Base-by-base conservation (phyloP, 2,329 filamentous ascomycete species). In the Beauveria sp. region DNA sequence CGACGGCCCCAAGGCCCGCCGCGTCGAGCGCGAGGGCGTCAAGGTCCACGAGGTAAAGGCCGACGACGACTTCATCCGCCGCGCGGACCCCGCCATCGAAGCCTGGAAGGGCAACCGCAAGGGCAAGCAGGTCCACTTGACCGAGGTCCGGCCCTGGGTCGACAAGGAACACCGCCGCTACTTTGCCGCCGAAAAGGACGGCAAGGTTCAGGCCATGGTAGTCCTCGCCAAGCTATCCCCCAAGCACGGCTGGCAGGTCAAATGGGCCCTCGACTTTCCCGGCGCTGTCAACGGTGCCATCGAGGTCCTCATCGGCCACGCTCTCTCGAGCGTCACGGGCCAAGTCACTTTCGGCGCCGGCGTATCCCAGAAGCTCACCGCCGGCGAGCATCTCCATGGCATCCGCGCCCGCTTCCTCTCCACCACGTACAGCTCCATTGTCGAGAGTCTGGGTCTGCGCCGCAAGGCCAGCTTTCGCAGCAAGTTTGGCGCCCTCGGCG, bases 211-310 rank as follows among this genome's bases (percentile, higher is more conserved):
- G 48, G 88, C 89, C 40, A 83, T 97, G 63, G 88, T 93, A n/a
- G 87, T 93, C 9, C 80, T 97, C 68, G 89, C 90, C 59, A 89
- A 91, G 73, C 84, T 97, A 31, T 85, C 89, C 3, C 90, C 91
- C 2, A 80, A 84, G 42, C 85, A 96, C 72, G 93, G 93, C 60
- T 96, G 91, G 86, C 93, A 97, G 78, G 88, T 96, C 72, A 97
- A 97, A 79, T 96, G 95, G 80, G 90, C 89, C n/a, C 85, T 97
- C 60, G 91, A 97, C 75, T 96, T 97, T 80, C 93, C 92, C 0
- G 86, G 85, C 28, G 85, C 92, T 1, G 89, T 93, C n/a, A 90
- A 86, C 50, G 93, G 93, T 52, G 88, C 90, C 40, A 96, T 96
- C 65, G 93, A 97, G 77, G 83, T 88, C 46, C 83, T 95, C 46